These are phyloP conservation scores for Pistacia vera DNA, from an alignment of 345 rosid genomes.

Conservation along the genomic window DNA sequence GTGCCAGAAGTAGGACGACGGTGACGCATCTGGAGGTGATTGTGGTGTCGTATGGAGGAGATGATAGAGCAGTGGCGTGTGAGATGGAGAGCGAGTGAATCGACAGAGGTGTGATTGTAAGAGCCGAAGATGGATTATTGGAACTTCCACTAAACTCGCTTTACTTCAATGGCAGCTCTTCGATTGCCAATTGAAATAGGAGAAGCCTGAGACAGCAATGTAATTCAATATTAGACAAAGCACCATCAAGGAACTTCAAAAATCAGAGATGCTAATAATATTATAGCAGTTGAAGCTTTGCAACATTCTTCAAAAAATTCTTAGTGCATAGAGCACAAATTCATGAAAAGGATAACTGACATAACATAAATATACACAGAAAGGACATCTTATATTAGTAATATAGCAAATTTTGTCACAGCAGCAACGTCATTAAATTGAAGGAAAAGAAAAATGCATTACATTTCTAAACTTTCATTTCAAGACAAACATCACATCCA, in stretches of 20 bases:
- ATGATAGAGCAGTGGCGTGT: too few species aligned
- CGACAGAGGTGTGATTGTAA: too few species aligned
- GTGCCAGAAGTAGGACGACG: too few species aligned
- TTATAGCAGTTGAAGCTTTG: background rate
- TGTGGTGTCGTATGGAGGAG: too few species aligned
- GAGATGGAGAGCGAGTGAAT: too few species aligned
- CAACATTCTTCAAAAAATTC: background rate
- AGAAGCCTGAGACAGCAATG: conserved; percentile 36
- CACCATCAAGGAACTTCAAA: background rate
- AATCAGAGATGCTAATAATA: background rate
- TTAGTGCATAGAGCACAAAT: background rate
- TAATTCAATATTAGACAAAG: conserved; percentile 9
- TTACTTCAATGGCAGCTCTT: conserved; percentile 72
- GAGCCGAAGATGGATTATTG: too few species aligned
- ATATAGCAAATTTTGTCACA: background rate
- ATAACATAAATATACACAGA: too few species aligned
- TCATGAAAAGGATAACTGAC: too few species aligned
- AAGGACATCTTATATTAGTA: background rate
- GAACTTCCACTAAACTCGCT: conserved; percentile 51
- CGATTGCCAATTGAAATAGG: conserved; percentile 60
- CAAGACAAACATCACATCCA: background rate
- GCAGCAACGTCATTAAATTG: background rate
- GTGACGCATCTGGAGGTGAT: too few species aligned
- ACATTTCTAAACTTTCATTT: background rate
- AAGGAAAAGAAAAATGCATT: background rate